A percentile compares a stretch with the other conserved stretches of the same genome.
Evolutionary conservation across 148 eudicot genomes (phyloP).

Genomic region (Rhododendron simsii): DNA sequence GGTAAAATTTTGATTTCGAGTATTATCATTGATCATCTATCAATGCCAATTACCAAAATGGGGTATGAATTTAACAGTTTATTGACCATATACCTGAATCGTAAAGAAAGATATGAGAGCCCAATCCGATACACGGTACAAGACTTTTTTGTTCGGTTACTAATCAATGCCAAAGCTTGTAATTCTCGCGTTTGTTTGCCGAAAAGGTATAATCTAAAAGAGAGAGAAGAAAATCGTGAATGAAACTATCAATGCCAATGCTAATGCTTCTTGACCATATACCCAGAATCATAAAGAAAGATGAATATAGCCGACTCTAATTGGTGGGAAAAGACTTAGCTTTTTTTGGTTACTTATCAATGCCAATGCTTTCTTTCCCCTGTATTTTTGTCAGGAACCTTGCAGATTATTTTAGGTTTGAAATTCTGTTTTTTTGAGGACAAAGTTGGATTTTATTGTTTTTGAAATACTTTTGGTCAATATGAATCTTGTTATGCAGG

Average conservation of each 20-base stretch:
- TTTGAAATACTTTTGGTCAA: not conserved
- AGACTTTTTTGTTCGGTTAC: not conserved
- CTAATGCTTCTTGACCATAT: not conserved
- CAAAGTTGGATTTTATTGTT: not conserved
- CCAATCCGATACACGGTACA: not conserved
- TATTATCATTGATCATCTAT: not conserved
- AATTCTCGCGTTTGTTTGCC: not conserved
- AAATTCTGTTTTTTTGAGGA: not conserved
- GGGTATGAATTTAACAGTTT: not conserved
- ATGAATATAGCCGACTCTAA: not conserved
- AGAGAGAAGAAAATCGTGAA: not conserved
- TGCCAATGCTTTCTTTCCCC: not conserved
- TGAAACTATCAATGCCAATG: not conserved
- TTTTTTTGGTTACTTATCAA: not conserved
- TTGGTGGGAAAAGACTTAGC: not conserved
- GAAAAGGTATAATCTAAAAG: not conserved
- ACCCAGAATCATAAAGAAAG: not conserved
- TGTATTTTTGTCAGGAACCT: not conserved
- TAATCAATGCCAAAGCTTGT: not conserved
- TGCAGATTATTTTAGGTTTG: not conserved
- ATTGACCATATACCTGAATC: not conserved
- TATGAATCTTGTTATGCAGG: constrained; percentile 36
- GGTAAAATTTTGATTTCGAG: not conserved
- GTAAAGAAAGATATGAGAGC: not conserved
- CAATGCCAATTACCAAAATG: not conserved